These are phyloP conservation scores for Allantophomopsis cytisporea DNA, from an alignment of 2,329 filamentous ascomycete genomes.

Conservation along the genomic window DNA sequence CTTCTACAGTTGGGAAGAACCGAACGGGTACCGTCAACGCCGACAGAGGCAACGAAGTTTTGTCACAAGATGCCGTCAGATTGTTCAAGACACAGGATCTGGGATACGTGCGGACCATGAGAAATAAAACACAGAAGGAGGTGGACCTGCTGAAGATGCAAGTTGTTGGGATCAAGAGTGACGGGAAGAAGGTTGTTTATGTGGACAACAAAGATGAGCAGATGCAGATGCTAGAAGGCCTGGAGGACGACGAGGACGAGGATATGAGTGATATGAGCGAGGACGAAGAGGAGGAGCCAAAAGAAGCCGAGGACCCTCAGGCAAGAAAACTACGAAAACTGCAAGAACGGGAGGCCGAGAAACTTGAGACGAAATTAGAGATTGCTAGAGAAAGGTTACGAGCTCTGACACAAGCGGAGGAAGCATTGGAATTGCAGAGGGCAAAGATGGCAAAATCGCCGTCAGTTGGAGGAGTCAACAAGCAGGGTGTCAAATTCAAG, in stretches of 20 bases:
- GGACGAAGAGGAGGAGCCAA: not conserved
- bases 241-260: slow-evolving; percentile 7
- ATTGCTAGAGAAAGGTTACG: slow-evolving; percentile 38
- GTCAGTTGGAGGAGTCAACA: slow-evolving; percentile 43
- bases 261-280: slow-evolving; percentile 15
- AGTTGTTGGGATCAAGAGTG: slow-evolving; percentile 23
- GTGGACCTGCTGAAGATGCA: slow-evolving; percentile 39
- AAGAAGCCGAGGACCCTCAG: slow-evolving; percentile 5
- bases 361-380: slow-evolving; percentile 33
- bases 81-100: slow-evolving; percentile 58
- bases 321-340: slow-evolving; percentile 23
- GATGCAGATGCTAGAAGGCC: slow-evolving; percentile 3
- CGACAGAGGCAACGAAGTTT: slow-evolving; percentile 39
- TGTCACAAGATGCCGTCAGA: slow-evolving; percentile 43
- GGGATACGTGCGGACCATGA: slow-evolving; percentile 48
- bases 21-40: slow-evolving; percentile 43
- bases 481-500: slow-evolving; percentile 47
- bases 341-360: slow-evolving; percentile 29
- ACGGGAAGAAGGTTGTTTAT: slow-evolving; percentile 21
- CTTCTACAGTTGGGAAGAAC: slow-evolving; percentile 33
- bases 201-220: slow-evolving; percentile 15
- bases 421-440: slow-evolving; percentile 41
- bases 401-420: slow-evolving; percentile 39
- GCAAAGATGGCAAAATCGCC: slow-evolving; percentile 53
- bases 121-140: slow-evolving; percentile 45